Evolutionary conservation across 192 early-diverging fungal species (phyloP), one percentile per base, ranked within the genome.

Genomic region (Bifiguratus adelaidae): DNA sequence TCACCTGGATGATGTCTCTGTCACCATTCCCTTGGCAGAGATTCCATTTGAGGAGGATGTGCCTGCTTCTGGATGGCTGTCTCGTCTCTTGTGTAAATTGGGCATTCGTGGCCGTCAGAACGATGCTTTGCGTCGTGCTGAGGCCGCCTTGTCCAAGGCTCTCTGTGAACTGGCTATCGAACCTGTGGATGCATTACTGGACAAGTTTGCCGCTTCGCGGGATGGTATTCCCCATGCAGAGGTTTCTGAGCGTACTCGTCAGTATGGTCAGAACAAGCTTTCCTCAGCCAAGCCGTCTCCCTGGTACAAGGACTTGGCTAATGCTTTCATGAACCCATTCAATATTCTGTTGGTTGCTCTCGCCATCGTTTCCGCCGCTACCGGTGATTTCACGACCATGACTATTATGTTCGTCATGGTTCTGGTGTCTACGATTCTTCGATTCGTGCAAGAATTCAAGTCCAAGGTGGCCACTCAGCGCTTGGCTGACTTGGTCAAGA

Each of bases 391-490:
- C 5, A 16, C 40, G 13, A 65, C 63, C 1, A 35, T 60, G 0
- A 22, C 33, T 13, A 45, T 73, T 37, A 58, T 65, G 53, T 53
- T 65, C 24, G 8, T 48, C 24, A 68, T 73, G 67, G 53, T 70
- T 18, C 0, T 56, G 3, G 23, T 70, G 4, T 66, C 63, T 1
- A 55, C 64, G 8, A 35, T 22, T 9, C 30, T 70, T 3, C 58
- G 63, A 2, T 70, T 70, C 42, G 54, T 54, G 52, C 68, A 70
- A 35, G 70, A 73, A 23, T 58, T 52, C 38, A 61, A 61, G 27
- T 66, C 67, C 11, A 52, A 51, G 2, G 20, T 42, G 1, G 54
- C 62, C 1, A 51, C 58, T 18, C 29, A 56, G 19, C 18, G 49
- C 6, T 23, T 73, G 18, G 55, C 54, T 7, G 55, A 60, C 0